Base-by-base conservation (phyloP, 257 asterid species). In the Rehmannia glutinosa region DNA sequence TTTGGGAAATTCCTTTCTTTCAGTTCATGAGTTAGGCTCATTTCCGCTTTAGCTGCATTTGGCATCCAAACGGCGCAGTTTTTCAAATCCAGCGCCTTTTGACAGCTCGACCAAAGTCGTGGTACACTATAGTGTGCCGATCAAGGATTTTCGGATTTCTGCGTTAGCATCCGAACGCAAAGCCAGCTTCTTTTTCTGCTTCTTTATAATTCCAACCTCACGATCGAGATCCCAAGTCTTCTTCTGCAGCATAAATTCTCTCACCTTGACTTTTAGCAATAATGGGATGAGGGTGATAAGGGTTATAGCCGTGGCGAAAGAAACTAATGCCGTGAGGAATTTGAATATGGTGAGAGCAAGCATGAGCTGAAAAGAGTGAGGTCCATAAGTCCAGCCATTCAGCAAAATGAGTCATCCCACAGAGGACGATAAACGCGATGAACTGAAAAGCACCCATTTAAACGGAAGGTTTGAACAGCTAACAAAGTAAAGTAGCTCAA, bases 11-110 rank as follows among this genome's bases (percentile, higher is more conserved):
- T 73, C 42, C 78, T 71, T 21, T 70, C 87, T 45, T 67, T 81
- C 67, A 81, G 68, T 50, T 88, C 91, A 71, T 90, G 97, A 54
- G 86, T 82, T 27, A 90, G 75, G 60, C 69, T 82, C 88, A 93
- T 81, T 67, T 84, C 96, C 0, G 90, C 85, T 68, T 68, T 80
- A 38, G 74, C 86, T 13, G 58, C 84, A 59, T 88, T 84, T 16
- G 96, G 92, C 99, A 90, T 93, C 99, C 99, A 93, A 49, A 93
- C 83, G 32, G 83, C 96, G 27, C 97, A 93, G 58, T 87, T 93
- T 79, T 82, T 79, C 83, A 93, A 77, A 73, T 83, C 86, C 54
- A 93, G 57, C 11, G 93, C 71, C 77, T 93, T n/a, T 91, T 3
- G 97, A 90, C 2, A 93, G 81, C 84, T 90, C 96, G 24, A 91